Base-by-base conservation (phyloP, 2,329 filamentous ascomycete genomes). In the Tolypocladium capitatum region DNA sequence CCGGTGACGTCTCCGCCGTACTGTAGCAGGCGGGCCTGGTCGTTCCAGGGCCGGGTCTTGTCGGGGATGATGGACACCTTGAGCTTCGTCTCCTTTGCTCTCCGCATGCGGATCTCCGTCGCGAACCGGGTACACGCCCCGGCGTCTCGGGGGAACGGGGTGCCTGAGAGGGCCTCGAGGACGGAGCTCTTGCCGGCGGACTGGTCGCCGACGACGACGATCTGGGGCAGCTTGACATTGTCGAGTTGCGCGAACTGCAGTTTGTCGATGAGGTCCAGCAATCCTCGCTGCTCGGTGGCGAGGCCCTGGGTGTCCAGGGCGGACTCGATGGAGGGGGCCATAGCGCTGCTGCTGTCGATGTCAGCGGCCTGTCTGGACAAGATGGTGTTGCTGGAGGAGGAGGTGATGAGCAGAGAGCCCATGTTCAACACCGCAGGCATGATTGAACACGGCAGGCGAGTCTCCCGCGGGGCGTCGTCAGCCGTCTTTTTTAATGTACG, bases 181-280 rank as follows among this genome's bases (percentile, higher is more conserved):
- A 80, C 75, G 5, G 78, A 81, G 53, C 74, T 80, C 60, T 83
- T 83, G 20, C 80, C 80, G 6, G 76, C 74, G 2, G 76, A 81
- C 60, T 82, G 78, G 57, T 82, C 77, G 30, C 79, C 78, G 32
- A 80, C 79, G 24, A 82, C 78, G 43, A 82, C 77, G 33, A 83
- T 75, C 56, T 83, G 77, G 1, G 76, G 77, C 0, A 81, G 66
- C 43, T 71, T 69, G 54, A 75, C 65, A 58, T 73, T 71, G 56
- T 76, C 65, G 58, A 76, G 60, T 58, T 76, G 67, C 51, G 69
- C 63, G 60, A 74, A 69, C 57, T 73, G 69, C n/a, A 80, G 67
- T 47, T 72, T 71, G 50, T 76, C 73, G 48, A 80, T 70, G 43
- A 76, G 71, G 52, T 82, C 74, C 36, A 81, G 67, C 35, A 82